Percentiles rank a stretch among this genome's conserved stretches.
These are phyloP conservation scores for Paramecium pentaurelia DNA, from an alignment of 73 alveolate species.

Conservation along the genomic window DNA sequence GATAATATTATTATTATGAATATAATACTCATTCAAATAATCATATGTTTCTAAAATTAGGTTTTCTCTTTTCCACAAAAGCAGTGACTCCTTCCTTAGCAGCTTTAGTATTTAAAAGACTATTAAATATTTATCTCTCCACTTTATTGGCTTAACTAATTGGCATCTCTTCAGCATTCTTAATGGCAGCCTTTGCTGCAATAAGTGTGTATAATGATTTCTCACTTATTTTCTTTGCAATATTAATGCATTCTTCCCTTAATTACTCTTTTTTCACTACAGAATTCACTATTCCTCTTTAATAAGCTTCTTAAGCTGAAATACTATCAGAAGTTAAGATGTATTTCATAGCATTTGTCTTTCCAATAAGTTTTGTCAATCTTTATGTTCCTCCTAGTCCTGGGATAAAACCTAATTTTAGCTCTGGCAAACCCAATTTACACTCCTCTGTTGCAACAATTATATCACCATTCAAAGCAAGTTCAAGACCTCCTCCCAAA, in stretches of 20 bases:
- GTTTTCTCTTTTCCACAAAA: constrained; percentile 93
- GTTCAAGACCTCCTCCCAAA: constrained; percentile 97
- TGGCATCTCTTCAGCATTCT: constrained; percentile 89
- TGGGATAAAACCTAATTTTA: constrained; percentile 94
- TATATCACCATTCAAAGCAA: constrained; percentile 93
- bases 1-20: background rate
- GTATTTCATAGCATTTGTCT: constrained; percentile 91
- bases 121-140: constrained; percentile 88
- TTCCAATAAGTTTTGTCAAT: constrained; percentile 86
- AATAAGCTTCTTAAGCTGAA: constrained; percentile 82
- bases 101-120: constrained; percentile 84
- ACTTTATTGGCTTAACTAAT: constrained; percentile 80
- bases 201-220: constrained; percentile 29
- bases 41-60: constrained; percentile 82
- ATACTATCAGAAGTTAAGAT: constrained; percentile 85
- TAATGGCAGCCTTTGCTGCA: constrained; percentile 92
- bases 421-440: constrained; percentile 92
- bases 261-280: constrained; percentile 74
- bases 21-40: background rate
- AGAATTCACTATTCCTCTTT: constrained; percentile 85
- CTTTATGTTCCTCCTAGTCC: constrained; percentile 99
- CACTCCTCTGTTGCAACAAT: constrained; percentile 87
- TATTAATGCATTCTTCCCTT: constrained; percentile 79
- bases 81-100: constrained; percentile 92
- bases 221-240: constrained; percentile 70